A percentile compares a stretch with the other conserved stretches of the same genome.
phyloP scores from a whole-genome alignment of 805 yeast species.

The Saturnispora silvae region DNA sequence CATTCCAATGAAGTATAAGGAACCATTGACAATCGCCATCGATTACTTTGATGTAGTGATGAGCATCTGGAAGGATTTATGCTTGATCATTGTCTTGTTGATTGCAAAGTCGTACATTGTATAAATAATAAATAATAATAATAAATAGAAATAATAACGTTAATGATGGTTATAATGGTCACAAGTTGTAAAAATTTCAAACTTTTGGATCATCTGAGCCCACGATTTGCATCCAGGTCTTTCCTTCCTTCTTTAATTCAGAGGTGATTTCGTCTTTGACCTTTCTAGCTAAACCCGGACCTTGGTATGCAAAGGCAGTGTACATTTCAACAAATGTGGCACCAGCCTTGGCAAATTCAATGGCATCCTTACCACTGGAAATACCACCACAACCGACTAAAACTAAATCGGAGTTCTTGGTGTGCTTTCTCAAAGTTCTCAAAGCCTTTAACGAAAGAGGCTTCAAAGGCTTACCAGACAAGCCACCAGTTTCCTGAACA shows the following conservation, averaged over 20 bases:
- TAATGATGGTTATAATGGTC: not conserved
- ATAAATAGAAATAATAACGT: not conserved
- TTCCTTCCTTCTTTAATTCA: conserved; percentile 61
- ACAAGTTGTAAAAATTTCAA: no score
- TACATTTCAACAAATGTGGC: conserved; percentile 82
- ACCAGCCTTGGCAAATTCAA: conserved; percentile 89
- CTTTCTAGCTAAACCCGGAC: conserved; percentile 70
- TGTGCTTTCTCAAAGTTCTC: conserved; percentile 56
- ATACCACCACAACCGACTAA: conserved; percentile 95
- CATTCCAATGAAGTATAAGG: conserved; percentile 15
- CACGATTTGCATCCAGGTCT: conserved; percentile 74
- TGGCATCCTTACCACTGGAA: conserved; percentile 73
- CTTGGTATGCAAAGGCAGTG: conserved; percentile 86
- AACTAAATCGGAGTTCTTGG: conserved; percentile 64
- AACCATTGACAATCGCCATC: conserved; percentile 12
- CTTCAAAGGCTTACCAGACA: conserved; percentile 87
- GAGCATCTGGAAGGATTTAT: conserved; percentile 19
- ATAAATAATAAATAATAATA: not conserved
- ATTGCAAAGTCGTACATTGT: conserved; percentile 13
- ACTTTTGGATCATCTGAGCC: conserved; percentile 40
- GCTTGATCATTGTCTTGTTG: conserved; percentile 20
- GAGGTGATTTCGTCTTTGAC: conserved; percentile 48
- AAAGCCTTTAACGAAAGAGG: conserved; percentile 67
- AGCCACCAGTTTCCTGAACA: conserved; percentile 65
- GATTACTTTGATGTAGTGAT: conserved; percentile 21